Base-by-base conservation (phyloP, 2,329 filamentous ascomycete genomes). In the Madurella mycetomatis region DNA sequence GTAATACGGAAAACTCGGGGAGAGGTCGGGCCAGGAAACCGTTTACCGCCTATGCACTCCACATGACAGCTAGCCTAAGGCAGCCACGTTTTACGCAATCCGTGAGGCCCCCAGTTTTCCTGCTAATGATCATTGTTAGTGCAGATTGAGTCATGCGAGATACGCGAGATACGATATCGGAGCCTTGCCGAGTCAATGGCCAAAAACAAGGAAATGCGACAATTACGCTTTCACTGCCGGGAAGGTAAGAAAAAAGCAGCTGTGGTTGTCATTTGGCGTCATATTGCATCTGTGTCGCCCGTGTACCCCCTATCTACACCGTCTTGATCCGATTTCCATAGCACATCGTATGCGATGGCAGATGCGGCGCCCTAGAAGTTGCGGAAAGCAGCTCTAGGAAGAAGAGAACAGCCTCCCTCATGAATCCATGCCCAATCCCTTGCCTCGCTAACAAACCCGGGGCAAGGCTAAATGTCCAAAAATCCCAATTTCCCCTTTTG, bases 151-250 rank as follows among this genome's bases (percentile, higher is more conserved):
- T 25, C 25, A 25, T 25, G 25, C 25, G 25, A 25, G 25, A 25
- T 25, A 25, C 25, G 25, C 7, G 25, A 25, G 25, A 54, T 56
- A 59, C 56, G 56, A 59, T 56, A 59, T 59, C 56, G 56, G 56
- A 59, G 56, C n/a, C 11, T 43, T 17, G 19, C 32, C 42, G 43
- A 15, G 25, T 30, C 13, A 15, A 45, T 45, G 9, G 11, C 13
- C 18, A 19, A 44, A 45, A 45, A 31, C 25, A 25, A 25, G 25
- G 25, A 25, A 25, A 25, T 25, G 25, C 25, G 25, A 25, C 25
- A 25, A 25, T 25, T 25, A 25, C 25, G 25, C 25, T 25, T 25
- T 25, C 25, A 25, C 25, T 25, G 25, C 7, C 25, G n/a, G 42
- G 32, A n/a, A 45, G 8, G 18, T 25, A 25, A 25, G 25, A 25